phyloP scores from a whole-genome alignment of 2,329 filamentous ascomycete species.

The Phaeosphaeriaceae sp. region DNA sequence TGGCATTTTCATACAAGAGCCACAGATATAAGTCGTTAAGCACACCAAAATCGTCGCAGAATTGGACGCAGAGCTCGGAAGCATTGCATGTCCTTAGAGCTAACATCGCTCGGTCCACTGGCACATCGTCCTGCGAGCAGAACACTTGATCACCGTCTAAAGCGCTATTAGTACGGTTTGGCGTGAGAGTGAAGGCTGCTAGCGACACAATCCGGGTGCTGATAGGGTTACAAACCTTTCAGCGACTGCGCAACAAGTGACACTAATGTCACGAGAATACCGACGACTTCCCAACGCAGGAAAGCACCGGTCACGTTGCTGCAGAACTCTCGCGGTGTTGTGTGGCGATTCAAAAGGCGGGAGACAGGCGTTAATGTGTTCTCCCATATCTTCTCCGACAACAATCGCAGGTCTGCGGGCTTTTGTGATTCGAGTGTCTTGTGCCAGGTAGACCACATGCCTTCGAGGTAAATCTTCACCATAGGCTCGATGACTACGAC shows the following conservation, averaged over 20 bases:
- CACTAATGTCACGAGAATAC: constrained; percentile 48
- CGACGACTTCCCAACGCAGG: constrained; percentile 56
- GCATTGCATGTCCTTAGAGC: constrained; percentile 34
- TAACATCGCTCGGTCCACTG: constrained; percentile 33
- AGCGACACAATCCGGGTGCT: too few species aligned
- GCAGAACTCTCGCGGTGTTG: constrained; percentile 50
- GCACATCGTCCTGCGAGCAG: constrained; percentile 34
- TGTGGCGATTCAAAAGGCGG: constrained; percentile 41
- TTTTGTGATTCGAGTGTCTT: constrained; percentile 33
- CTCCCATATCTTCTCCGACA: constrained; percentile 53
- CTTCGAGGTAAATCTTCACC: constrained; percentile 37
- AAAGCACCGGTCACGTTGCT: constrained; percentile 48
- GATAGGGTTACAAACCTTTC: constrained; percentile 23
- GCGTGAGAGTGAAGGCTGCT: too few species aligned
- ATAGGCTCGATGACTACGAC: constrained; percentile 47
- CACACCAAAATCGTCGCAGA: constrained; percentile 42
- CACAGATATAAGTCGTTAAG: constrained; percentile 46
- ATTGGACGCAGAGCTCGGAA: constrained; percentile 38
- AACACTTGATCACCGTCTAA: constrained; percentile 44
- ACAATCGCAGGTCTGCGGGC: constrained; percentile 38
- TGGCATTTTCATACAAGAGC: constrained; percentile 42
- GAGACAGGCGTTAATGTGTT: constrained; percentile 51
- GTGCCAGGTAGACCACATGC: constrained; percentile 37
- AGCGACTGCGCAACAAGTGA: constrained; percentile 45
- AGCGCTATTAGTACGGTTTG: constrained; percentile 5